A percentile compares a stretch with the other conserved stretches of the same genome.
phyloP scores from a whole-genome alignment of 768 basidiomycete genomes.

The Podaxis mareebaensis region DNA sequence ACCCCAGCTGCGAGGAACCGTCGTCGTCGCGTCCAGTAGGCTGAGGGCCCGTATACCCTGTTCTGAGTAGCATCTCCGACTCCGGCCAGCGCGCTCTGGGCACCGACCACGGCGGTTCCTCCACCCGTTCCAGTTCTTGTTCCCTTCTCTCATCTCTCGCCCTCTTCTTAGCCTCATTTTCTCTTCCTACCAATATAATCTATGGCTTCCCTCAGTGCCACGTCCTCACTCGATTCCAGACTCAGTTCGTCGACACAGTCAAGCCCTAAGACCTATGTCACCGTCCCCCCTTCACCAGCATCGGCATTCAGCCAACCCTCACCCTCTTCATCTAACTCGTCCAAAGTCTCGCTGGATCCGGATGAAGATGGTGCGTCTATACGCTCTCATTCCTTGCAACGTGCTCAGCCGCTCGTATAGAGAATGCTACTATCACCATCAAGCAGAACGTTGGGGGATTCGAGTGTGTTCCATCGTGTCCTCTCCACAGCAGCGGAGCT shows the following conservation, averaged over 20 bases:
- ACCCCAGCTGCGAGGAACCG: constrained; percentile 16
- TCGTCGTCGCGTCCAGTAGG: constrained; percentile 17
- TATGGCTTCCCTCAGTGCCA: constrained; percentile 25
- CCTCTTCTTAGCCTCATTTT: not conserved
- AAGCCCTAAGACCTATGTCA: constrained; percentile 27
- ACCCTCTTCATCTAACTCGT: constrained; percentile 57
- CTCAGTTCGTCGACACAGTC: constrained; percentile 33
- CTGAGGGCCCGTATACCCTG: constrained; percentile 13
- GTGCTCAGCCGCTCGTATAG: constrained; percentile 36
- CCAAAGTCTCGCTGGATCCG: constrained; percentile 51
- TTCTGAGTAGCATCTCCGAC: not conserved
- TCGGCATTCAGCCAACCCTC: constrained; percentile 34
- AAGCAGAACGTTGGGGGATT: constrained; percentile 52
- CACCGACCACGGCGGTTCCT: constrained; percentile 17
- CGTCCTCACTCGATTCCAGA: constrained; percentile 34
- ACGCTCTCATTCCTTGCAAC: constrained; percentile 14
- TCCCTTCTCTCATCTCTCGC: not conserved
- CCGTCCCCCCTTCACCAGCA: constrained; percentile 36
- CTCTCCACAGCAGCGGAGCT: constrained; percentile 15
- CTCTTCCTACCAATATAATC: not conserved
- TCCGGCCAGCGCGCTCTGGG: constrained; percentile 10
- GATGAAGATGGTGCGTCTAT: constrained; percentile 63
- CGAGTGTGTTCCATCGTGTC: constrained; percentile 54
- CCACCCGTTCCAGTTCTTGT: not conserved
- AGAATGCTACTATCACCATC: constrained; percentile 72